These are phyloP conservation scores for Pythium grandisporangium DNA, from an alignment of 352 stramenopile genomes.

Conservation along the genomic window DNA sequence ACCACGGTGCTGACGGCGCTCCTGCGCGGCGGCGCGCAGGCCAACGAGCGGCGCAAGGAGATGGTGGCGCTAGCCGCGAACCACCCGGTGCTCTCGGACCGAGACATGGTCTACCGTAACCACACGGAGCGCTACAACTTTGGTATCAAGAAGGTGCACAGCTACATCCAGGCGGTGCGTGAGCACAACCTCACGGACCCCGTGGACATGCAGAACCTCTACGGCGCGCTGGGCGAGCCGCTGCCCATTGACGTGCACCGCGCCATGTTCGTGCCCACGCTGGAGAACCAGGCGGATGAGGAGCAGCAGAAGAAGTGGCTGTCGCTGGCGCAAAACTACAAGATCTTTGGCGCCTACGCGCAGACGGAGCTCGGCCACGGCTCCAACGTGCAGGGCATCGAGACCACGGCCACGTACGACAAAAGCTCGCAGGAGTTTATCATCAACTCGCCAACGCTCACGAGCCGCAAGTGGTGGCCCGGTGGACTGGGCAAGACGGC, in stretches of 20 bases:
- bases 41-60: constrained; percentile 34
- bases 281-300: constrained; percentile 54
- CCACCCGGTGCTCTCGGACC: constrained; percentile 22
- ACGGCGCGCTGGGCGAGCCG: constrained; percentile 27
- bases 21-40: constrained; percentile 15
- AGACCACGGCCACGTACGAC: constrained; percentile 91
- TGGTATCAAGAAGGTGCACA: constrained; percentile 23
- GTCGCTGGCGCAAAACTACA: constrained; percentile 40
- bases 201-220: constrained; percentile 13
- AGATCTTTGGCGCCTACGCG: constrained; percentile 88
- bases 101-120: constrained; percentile 24
- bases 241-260: constrained; percentile 39
- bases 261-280: constrained; percentile 54
- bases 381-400: constrained; percentile 84
- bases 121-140: constrained; percentile 26
- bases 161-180: constrained; percentile 17
- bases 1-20: constrained; percentile 20
- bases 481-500: constrained; percentile 86
- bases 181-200: constrained; percentile 19
- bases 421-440: constrained; percentile 87
- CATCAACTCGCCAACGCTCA: constrained; percentile 92
- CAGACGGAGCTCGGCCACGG: constrained; percentile 96
- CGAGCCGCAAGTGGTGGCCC: constrained; percentile 94
- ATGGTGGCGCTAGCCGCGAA: constrained; percentile 19
- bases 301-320: constrained; percentile 62